Percentiles rank a stretch among this genome's conserved stretches.
These are phyloP conservation scores for Ustilago tritici DNA, from an alignment of 1,284 basidiomycete species.

Conservation along the genomic window DNA sequence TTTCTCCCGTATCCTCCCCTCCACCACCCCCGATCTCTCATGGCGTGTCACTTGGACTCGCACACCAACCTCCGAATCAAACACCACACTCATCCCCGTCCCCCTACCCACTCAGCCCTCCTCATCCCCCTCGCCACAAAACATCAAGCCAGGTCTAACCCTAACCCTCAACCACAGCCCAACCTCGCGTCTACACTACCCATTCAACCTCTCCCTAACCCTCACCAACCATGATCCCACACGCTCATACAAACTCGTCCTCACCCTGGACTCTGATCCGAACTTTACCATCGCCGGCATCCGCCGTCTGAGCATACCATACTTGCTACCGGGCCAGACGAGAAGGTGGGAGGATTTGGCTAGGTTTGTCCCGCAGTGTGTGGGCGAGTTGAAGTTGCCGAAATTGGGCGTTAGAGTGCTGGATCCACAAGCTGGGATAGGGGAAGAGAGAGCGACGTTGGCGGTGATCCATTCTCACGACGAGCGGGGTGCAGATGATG, in stretches of 20 bases:
- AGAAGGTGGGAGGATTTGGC: background rate
- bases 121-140: background rate
- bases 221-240: constrained; percentile 17
- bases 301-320: constrained; percentile 26
- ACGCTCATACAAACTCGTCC: constrained; percentile 6
- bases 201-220: constrained; percentile 6
- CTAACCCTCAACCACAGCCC: constrained; percentile 12
- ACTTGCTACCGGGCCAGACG: constrained; percentile 16
- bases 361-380: constrained; percentile 15
- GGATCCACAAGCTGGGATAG: background rate
- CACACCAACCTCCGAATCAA: background rate
- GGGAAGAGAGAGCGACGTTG: background rate
- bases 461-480: background rate
- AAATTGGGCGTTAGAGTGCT: constrained; percentile 7
- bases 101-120: background rate
- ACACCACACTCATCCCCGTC: constrained; percentile 16
- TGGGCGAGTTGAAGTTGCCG: constrained; percentile 13
- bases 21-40: background rate
- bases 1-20: constrained; percentile 1
- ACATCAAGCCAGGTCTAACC: background rate
- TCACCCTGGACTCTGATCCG: constrained; percentile 32
- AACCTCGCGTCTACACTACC: background rate
- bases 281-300: constrained; percentile 31
- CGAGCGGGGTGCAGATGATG: background rate
- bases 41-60: constrained; percentile 22